phyloP scores from a whole-genome alignment of 2,329 filamentous ascomycete species.

The Elsinoe perseae region DNA sequence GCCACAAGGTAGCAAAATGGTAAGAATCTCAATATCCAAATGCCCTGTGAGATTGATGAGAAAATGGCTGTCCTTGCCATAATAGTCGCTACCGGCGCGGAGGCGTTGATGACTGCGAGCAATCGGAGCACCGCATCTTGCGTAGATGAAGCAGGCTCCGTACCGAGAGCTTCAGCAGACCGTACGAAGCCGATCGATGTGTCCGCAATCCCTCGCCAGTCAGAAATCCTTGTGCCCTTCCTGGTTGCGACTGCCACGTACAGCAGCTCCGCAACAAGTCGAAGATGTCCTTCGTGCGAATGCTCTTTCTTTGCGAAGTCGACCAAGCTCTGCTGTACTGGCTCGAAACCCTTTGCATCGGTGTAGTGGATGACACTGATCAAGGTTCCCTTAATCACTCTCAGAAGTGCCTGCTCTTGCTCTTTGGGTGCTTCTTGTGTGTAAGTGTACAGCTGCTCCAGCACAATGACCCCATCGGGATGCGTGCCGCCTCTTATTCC shows the following conservation, averaged over 20 bases:
- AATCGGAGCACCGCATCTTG: slow-evolving; percentile 34
- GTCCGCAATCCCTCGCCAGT: slow-evolving; percentile 62
- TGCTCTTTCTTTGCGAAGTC: slow-evolving; percentile 39
- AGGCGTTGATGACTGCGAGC: slow-evolving; percentile 60
- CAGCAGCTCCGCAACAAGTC: slow-evolving; percentile 46
- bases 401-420: slow-evolving; percentile 16
- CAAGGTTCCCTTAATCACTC: slow-evolving; percentile 62
- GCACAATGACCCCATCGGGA: slow-evolving; percentile 48
- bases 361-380: slow-evolving; percentile 79
- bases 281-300: slow-evolving; percentile 34
- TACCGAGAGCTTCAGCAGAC: slow-evolving; percentile 16
- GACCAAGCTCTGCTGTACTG: slow-evolving; percentile 56
- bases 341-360: slow-evolving; percentile 59
- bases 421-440: slow-evolving; percentile 17
- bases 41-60: slow-evolving; percentile 56
- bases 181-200: slow-evolving; percentile 28
- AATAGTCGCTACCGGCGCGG: slow-evolving; percentile 70
- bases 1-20: slow-evolving; percentile 78
- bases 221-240: slow-evolving; percentile 63
- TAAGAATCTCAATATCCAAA: slow-evolving; percentile 66
- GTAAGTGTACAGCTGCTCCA: slow-evolving; percentile 38
- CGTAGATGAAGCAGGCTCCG: slow-evolving; percentile 31
- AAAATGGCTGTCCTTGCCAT: slow-evolving; percentile 62
- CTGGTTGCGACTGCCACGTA: slow-evolving; percentile 70
- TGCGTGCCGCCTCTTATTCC: slow-evolving; percentile 53